A percentile compares a stretch with the other conserved stretches of the same genome.
Evolutionary conservation across 345 rosid species (phyloP).

Genomic region (Gossypium rotundifolium): DNA sequence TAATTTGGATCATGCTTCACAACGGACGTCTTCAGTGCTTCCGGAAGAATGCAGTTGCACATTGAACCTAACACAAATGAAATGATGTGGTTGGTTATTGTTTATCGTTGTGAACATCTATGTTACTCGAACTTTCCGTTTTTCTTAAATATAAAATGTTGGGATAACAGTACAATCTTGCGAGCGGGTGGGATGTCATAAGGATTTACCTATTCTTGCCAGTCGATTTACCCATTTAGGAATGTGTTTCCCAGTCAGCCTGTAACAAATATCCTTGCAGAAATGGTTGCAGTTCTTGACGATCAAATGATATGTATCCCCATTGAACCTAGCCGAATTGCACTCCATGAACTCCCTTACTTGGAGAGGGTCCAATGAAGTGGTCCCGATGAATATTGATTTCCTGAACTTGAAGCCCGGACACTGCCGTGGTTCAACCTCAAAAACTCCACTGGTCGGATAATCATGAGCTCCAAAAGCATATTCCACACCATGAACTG

Average conservation of each 20-base stretch:
- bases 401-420: constrained; percentile 96
- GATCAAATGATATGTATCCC: constrained; percentile 86
- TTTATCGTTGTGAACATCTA: no score
- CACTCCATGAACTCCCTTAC: constrained; percentile 86
- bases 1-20: constrained; percentile 53
- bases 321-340: constrained; percentile 65
- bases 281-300: constrained; percentile 93
- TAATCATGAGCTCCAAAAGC: constrained; percentile 97
- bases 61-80: constrained; percentile 51
- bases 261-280: constrained; percentile 69
- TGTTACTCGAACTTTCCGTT: no score
- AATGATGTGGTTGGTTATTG: neutral
- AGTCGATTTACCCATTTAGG: constrained; percentile 97
- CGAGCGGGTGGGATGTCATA: neutral
- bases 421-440: constrained; percentile 86
- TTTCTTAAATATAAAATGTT: no score
- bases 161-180: neutral
- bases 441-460: constrained; percentile 85
- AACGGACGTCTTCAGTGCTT: constrained; percentile 61
- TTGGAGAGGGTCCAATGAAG: constrained; percentile 69
- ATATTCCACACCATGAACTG: constrained; percentile 93
- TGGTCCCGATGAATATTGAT: constrained; percentile 81
- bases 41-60: constrained; percentile 89
- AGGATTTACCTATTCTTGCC: constrained; percentile 63
- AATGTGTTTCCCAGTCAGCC: constrained; percentile 62